Evolutionary conservation across 2,329 filamentous ascomycete species (phyloP), one percentile per base, ranked within the genome.

Genomic region (Sporothrix inflata): DNA sequence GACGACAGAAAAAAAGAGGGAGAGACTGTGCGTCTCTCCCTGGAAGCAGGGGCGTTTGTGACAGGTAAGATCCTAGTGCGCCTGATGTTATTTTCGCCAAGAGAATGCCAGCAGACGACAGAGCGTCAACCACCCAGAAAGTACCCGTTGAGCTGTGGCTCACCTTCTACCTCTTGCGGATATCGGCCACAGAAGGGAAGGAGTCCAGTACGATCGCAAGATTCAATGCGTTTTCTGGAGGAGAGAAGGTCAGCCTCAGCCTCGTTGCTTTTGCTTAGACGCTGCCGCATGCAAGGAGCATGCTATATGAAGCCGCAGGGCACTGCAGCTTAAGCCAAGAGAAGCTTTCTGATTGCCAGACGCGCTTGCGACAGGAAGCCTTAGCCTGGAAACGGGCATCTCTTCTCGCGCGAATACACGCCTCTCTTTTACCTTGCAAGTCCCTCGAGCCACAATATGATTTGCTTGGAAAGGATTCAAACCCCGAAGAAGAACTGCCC

Each of bases 1-100:
- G 40, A 45, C 3, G 24, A 21, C 16, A 14, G 11, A 19, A 11
- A 2, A 60, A 57, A 67, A 8, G 53, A 65, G 69, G 60, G 71
- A 68, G 49, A 71, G 63, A 69, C 71, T 4, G n/a, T 38, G 3
- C 6, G 53, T 40, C 69, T 69, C 65, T 55, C 72, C 72, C 71
- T 51, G 42, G n/a, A 8, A 63, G 19, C 42, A 63, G 16, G 11
- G 7, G 9, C 42, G 42, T 27, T 19, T 53, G 45, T 12, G 55
- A 24, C 53, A 45, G 24, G 12, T 27, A 27, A 34, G 21, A 21
- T 24, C 14, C 4, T 9, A 45, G n/a, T 27, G 40, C n/a, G 60
- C 40, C 60, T 11, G 21, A 24, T 42, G 38, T 21, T 12, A 19
- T 19, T 21, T n/a, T 27, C 60, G 60, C 8, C 38, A 27, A 65